Evolutionary conservation across 192 early-diverging fungal species (phyloP), one percentile per base, ranked within the genome.

Genomic region (Spizellomyces sp.): DNA sequence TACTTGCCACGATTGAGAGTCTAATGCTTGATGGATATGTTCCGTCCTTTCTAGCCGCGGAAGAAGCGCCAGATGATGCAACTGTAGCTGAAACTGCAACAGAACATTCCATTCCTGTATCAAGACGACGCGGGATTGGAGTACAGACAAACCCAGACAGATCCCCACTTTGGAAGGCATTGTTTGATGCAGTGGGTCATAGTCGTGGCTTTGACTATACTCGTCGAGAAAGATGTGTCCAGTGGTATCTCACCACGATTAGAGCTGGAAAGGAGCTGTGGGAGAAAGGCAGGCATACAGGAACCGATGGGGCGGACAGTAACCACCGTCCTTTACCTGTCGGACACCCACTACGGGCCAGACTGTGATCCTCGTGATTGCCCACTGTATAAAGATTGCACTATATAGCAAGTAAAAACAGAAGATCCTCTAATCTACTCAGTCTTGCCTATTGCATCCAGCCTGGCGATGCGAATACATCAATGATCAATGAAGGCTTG

Each of bases 381-480:
- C 27, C 3, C 27, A 36, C 27, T 36, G 27, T 36, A 36, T 36
- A 36, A 36, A 36, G 27, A 36, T 36, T 36, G 27, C 27, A 0
- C 27, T 36, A 36, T 36, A 36, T 36, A 36, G 27, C 27, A 36
- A 36, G 27, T 36, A 36, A 36, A 36, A 3, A 36, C 27, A 36
- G 3, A 36, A 36, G 27, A 36, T 36, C 3, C 27, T 36, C 27
- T 36, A 36, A 36, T 19, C 50, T 71, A 78, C 60, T 78, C 76
- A 14, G 73, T 66, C 52, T 78, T 78, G 22, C 77, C 77, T 59
- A 78, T 75, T 42, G 91, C 58, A 83, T 90, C 64, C 91, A 90
- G 50, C 41, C 56, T 71, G 45, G 22, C 19, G 3, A 36, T 36
- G 27, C 0, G 46, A 6, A 58, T 17, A 74, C n/a, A 8, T 61